Evolutionary conservation across 1,284 basidiomycete genomes (phyloP), one percentile per base, ranked within the genome.

Genomic region (Fomitopsis betulina): DNA sequence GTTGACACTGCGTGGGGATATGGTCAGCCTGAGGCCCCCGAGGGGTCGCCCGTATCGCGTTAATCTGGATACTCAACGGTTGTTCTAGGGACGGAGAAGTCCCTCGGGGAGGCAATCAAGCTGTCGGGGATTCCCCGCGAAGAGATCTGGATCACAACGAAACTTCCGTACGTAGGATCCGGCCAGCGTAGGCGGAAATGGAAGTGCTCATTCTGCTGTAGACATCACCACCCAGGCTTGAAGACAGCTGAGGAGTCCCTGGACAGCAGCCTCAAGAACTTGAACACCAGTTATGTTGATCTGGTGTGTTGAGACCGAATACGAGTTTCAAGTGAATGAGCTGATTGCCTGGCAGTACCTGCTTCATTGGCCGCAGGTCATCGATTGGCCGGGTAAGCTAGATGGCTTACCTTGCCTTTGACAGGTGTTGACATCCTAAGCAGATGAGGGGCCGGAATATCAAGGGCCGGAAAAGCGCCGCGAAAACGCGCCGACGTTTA

Each of bases 61-160:
- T 33, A n/a, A 23, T 42, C 12, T 55, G 6, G 35, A 42, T 25
- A 19, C 15, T 53, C 15, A 39, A 23, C 32, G n/a, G 33, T 12
- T 37, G 17, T 17, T 33, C 42, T 39, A 72, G 72, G 68, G 4
- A 83, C 79, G 60, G 75, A 76, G 56, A 66, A 67, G 38, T 70
- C 68, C 19, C 73, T 79, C 13, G 78, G 76, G 0, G 66, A 71
- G 15, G 80, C 77, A 0, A 68, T 82, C 57, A 73, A 74, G 59
- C 65, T 72, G 47, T 74, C 73, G 32, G 75, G 73, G 5, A 65
- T 76, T 19, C 71, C 74, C 30, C 70, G 80, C 45, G 72, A 77
- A 52, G 70, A 80, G 35, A 60, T 83, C 1, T 82, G 73, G 66
- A 68, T 83, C 33, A 75, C 79, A 0, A 79, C 77, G 25, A 82